Base-by-base conservation (phyloP, 148 eudicot species). In the Nepenthes mirabilis region DNA sequence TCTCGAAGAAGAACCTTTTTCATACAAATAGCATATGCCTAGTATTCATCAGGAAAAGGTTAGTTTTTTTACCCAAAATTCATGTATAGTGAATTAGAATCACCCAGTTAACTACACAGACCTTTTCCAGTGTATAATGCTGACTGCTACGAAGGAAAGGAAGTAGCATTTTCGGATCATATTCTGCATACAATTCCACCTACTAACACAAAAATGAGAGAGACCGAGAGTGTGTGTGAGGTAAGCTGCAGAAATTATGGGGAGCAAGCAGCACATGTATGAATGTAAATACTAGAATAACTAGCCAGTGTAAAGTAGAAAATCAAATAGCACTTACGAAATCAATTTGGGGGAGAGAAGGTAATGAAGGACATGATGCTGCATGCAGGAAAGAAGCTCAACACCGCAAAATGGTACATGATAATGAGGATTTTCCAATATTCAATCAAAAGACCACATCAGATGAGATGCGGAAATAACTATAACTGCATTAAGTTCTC, bases 151-250 rank as follows among this genome's bases (percentile, higher is more conserved):
- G 90, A 37, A 91, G 88, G 77, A 88, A 91, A 47, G 97, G 86
- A 73, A 88, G 87, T 69, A 91, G 72, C 95, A 85, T 91, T 67
- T 83, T 80, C 55, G 66, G 72, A 77, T 91, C 97, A 72, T 78
- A 88, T 43, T 91, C 96, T 63, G 96, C 95, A 77, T 91, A 91
- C 54, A 91, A 82, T 84, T 91, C 97, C 66, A 91, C 97, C 97
- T 91, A 69, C 77, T 71, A 57, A 59, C 54, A 70, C 54, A 64
- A 43, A 49, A 62, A 6, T 2, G 12, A 32, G 58, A 32, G 35
- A 55, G 35, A 23, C 23, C 23, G 2, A 55, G 14, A 55, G 37
- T 1, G 36, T 3, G 37, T 1, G 32, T 32, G 14, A 49, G 11
- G 11, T 49, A 12, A 49, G 12, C 6, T 10, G 52, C 52, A 49